Conservation (phyloP, 129 eudicot species). For the Centrapalus pauciflorus region DNA sequence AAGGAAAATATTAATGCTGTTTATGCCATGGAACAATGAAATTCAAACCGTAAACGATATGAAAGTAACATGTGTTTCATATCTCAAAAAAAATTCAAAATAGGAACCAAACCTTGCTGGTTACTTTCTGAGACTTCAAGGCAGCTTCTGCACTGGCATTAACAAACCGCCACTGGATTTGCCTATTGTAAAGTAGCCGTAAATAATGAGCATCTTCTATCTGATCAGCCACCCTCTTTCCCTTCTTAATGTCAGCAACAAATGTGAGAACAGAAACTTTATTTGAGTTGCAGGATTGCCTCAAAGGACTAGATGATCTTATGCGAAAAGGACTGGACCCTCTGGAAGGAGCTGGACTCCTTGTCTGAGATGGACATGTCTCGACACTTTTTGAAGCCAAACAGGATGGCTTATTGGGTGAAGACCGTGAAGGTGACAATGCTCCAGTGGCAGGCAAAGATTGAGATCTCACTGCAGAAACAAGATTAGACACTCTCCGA, state of each 20-base stretch:
- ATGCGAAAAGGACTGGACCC: conserved; percentile 70
- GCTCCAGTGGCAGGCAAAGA: conserved; percentile 17
- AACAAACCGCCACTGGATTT: conserved; percentile 78
- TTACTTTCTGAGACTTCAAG: conserved; percentile 41
- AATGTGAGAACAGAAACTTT: conserved; percentile 81
- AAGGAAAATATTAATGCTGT: background rate
- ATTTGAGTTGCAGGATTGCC: conserved; percentile 54
- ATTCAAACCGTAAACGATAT: background rate
- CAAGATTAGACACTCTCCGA: conserved; percentile 26
- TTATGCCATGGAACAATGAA: background rate
- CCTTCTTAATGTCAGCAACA: conserved; percentile 74
- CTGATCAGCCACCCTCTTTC: conserved; percentile 58
- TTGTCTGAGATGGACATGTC: too few species aligned
- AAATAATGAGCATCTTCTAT: conserved; percentile 86
- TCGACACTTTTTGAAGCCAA: conserved; percentile 36
- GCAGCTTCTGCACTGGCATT: conserved; percentile 63
- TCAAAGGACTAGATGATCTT: conserved; percentile 74
- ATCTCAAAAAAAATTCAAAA: background rate
- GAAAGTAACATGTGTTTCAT: background rate
- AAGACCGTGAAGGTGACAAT: conserved; percentile 60
- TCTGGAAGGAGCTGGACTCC: conserved; percentile 50
- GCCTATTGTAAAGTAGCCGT: conserved; percentile 69
- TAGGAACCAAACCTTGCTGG: conserved; percentile 58
- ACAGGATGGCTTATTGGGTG: conserved; percentile 47
- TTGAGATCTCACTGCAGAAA: conserved; percentile 22